A percentile compares a stretch with the other conserved stretches of the same genome.
phyloP scores from a whole-genome alignment of 2,329 filamentous ascomycete genomes.

The Fusarium sp. region DNA sequence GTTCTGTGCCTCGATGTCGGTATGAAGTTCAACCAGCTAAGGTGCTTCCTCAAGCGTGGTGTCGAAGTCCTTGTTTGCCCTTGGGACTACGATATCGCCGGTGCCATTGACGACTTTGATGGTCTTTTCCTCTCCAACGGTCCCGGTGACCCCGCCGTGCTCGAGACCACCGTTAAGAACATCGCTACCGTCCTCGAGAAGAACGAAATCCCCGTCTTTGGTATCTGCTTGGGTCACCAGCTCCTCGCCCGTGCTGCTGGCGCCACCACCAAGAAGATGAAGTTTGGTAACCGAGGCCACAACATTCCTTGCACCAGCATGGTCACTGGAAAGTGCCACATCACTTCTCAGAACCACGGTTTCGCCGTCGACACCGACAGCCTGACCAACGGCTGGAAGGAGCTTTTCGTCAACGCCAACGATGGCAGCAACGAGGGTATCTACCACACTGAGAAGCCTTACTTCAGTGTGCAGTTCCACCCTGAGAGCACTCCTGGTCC shows the following conservation, averaged over 20 bases:
- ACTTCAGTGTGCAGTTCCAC: constrained; percentile 99
- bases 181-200: constrained; percentile 80
- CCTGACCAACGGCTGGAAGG: constrained; percentile 83
- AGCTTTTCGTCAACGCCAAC: constrained; percentile 98
- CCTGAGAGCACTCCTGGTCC: constrained; percentile 97
- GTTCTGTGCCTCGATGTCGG: constrained; percentile 96
- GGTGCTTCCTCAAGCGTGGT: constrained; percentile 89
- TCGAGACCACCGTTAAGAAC: constrained; percentile 82
- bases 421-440: constrained; percentile 99
- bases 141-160: constrained; percentile 90
- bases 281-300: constrained; percentile 98
- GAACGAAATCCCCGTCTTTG: constrained; percentile 88
- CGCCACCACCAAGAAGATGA: constrained; percentile 92
- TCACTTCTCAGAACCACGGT: constrained; percentile 98
- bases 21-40: constrained; percentile 97
- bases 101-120: constrained; percentile 87
- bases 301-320: constrained; percentile 98
- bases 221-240: constrained; percentile 96
- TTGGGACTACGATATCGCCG: constrained; percentile 93
- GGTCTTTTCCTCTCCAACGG: constrained; percentile 98
- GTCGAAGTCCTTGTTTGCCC: constrained; percentile 95
- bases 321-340: constrained; percentile 96
- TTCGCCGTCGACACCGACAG: constrained; percentile 88
- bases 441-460: constrained; percentile 83
- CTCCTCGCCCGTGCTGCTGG: constrained; percentile 89